Percentiles rank a stretch among this genome's conserved stretches.
Evolutionary conservation across 805 yeast genomes (phyloP).

Genomic region (Kazachstania africana): DNA sequence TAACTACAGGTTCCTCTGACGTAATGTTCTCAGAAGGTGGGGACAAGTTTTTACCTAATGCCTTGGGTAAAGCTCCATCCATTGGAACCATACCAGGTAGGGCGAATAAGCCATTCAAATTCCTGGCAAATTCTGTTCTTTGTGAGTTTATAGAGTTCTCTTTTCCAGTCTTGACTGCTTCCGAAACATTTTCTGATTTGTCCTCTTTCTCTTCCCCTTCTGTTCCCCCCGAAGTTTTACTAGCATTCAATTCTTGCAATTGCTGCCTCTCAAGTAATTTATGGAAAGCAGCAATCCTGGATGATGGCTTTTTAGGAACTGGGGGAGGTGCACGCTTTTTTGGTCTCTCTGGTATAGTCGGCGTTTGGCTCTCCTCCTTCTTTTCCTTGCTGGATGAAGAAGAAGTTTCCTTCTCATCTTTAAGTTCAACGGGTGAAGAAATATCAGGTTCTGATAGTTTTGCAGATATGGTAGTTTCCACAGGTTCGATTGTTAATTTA

Average conservation of each 20-base stretch:
- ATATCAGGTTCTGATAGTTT: too few relatives aligned
- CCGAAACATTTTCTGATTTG: not conserved
- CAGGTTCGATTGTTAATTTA: too few relatives aligned
- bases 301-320: constrained; percentile 67
- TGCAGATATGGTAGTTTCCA: too few relatives aligned
- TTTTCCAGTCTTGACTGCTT: too few relatives aligned
- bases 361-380: too few relatives aligned
- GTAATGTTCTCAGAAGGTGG: not conserved
- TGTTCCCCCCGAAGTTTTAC: not conserved
- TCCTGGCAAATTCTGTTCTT: constrained; percentile 39
- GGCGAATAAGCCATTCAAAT: constrained; percentile 49
- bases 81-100: constrained; percentile 38
- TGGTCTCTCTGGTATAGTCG: constrained; percentile 1
- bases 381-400: too few relatives aligned
- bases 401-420: too few relatives aligned
- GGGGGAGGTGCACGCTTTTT: constrained; percentile 41
- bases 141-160: not conserved
- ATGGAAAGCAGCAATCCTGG: constrained; percentile 72
- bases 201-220: not conserved
- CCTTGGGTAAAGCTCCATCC: constrained; percentile 19
- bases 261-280: constrained; percentile 53
- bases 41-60: constrained; percentile 1
- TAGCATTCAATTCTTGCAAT: constrained; percentile 34
- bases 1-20: not conserved
- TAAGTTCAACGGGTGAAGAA: too few relatives aligned